Percentiles rank a stretch among this genome's conserved stretches.
Conservation (phyloP, 805 yeast genomes). For the Candida gorgasii region DNA sequence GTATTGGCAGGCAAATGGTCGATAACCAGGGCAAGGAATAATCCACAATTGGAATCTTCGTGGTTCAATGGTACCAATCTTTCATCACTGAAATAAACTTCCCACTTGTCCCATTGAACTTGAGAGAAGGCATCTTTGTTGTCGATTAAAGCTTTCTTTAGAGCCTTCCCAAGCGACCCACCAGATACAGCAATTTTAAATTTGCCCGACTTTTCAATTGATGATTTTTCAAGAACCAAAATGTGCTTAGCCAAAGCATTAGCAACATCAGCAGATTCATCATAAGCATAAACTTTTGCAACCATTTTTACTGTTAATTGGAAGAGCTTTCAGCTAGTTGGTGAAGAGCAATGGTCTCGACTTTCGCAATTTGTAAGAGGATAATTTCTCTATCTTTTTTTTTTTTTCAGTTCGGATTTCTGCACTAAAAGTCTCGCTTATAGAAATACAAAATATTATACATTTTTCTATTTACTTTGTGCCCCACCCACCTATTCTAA, state of each 20-base stretch:
- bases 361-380: too few relatives aligned
- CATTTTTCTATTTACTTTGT: not conserved
- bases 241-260: conserved; percentile 64
- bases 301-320: conserved; percentile 20
- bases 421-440: too few relatives aligned
- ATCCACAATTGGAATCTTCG: conserved; percentile 83
- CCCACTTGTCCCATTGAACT: conserved; percentile 74
- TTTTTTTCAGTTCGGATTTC: too few relatives aligned
- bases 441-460: not conserved
- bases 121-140: conserved; percentile 44
- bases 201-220: conserved; percentile 42
- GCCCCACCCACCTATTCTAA: conserved; percentile 46
- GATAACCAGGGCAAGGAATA: conserved; percentile 66
- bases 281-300: conserved; percentile 47
- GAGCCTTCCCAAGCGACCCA: conserved; percentile 81
- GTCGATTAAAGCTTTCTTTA: conserved; percentile 65
- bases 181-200: conserved; percentile 88
- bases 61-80: conserved; percentile 81
- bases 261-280: conserved; percentile 62
- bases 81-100: conserved; percentile 86
- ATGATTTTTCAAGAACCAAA: conserved; percentile 60
- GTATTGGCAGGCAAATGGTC: conserved; percentile 38
- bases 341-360: too few relatives aligned
- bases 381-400: too few relatives aligned
- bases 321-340: too few relatives aligned